These are phyloP conservation scores for Tetrahymena elliotti DNA, from an alignment of 73 alveolate species.

Conservation along the genomic window DNA sequence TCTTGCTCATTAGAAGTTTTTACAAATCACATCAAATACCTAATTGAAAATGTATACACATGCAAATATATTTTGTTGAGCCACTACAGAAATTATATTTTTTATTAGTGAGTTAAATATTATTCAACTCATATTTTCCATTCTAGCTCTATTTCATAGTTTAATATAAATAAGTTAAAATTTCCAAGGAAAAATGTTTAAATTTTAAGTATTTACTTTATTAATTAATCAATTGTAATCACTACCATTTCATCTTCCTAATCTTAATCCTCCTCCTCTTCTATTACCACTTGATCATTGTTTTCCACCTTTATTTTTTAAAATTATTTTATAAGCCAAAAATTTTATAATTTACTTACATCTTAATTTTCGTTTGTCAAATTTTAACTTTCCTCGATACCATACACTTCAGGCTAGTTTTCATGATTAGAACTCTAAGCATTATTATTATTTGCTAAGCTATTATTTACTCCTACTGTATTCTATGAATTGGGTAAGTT, in stretches of 20 bases:
- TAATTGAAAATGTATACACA: background rate
- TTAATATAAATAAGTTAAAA: too few species aligned
- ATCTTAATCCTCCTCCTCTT: background rate
- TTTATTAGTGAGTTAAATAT: background rate
- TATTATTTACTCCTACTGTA: background rate
- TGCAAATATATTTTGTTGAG: background rate
- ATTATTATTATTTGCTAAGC: background rate
- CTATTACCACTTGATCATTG: too few species aligned
- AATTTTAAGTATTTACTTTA: background rate
- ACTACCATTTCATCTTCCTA: background rate
- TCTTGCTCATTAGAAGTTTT: background rate
- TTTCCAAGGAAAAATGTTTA: background rate
- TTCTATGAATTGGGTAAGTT: background rate
- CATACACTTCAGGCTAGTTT: background rate
- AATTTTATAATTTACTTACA: background rate
- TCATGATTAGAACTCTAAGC: background rate
- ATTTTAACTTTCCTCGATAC: background rate
- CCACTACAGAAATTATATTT: background rate
- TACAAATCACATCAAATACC: background rate
- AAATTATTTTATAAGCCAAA: too few species aligned
- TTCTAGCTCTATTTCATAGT: background rate
- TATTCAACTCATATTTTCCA: background rate
- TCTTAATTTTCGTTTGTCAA: background rate
- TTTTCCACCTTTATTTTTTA: background rate
- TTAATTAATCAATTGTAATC: background rate